phyloP scores from a whole-genome alignment of 352 stramenopile species.

The Phytophthora cactorum region DNA sequence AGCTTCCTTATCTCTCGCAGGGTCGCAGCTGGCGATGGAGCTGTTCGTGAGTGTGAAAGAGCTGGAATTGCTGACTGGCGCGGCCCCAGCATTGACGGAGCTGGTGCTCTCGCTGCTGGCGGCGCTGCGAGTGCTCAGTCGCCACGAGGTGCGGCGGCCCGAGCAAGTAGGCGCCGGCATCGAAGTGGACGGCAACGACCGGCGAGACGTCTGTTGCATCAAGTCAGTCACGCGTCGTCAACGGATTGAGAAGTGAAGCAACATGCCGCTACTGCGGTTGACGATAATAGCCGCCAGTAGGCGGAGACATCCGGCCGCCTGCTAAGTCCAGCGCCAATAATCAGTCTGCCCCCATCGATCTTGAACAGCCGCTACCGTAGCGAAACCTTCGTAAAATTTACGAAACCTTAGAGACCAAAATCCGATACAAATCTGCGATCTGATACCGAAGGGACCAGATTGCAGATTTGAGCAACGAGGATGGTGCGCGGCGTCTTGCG shows the following conservation, averaged over 20 bases:
- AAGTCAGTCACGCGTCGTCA: background rate
- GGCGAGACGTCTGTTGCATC: constrained; percentile 28
- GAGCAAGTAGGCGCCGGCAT: constrained; percentile 8
- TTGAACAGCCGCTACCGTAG: constrained; percentile 4
- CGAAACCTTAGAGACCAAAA: constrained; percentile 3
- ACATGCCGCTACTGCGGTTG: constrained; percentile 7
- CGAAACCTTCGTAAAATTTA: constrained; percentile 5
- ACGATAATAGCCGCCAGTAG: constrained; percentile 35
- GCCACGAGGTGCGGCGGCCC: constrained; percentile 11
- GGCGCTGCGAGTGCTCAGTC: constrained; percentile 22
- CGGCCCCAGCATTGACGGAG: constrained; percentile 19
- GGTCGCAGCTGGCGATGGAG: constrained; percentile 17
- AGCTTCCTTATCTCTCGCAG: constrained; percentile 10
- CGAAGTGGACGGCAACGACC: constrained; percentile 10
- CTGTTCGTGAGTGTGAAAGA: constrained; percentile 24
- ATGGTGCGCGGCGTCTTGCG: constrained; percentile 17
- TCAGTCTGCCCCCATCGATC: constrained; percentile 7
- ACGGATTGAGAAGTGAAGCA: constrained; percentile 25
- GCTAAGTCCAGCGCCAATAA: constrained; percentile 11
- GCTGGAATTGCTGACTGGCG: constrained; percentile 39
- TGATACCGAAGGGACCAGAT: constrained; percentile 8
- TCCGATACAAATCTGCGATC: constrained; percentile 16
- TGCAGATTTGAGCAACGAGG: background rate
- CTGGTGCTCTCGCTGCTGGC: constrained; percentile 31
- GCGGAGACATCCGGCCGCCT: constrained; percentile 21